Evolutionary conservation across 2,329 filamentous ascomycete species (phyloP), one percentile per base, ranked within the genome.

Genomic region (Diaporthe sp.): DNA sequence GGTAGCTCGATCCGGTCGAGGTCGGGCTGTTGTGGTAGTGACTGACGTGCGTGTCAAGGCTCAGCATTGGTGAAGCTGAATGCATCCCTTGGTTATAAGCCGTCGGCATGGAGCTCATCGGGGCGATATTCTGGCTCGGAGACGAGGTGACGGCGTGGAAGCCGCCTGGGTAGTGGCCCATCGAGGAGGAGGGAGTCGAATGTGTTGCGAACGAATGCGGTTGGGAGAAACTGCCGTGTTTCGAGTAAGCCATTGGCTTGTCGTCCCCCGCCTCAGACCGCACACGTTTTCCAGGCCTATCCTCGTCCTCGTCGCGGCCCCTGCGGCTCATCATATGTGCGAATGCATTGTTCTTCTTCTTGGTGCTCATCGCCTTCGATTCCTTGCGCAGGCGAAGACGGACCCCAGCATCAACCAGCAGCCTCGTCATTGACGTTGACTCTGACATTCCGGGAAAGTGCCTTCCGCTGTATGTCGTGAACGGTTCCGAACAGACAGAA

Each of bases 351-450:
- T 82, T 87, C 39, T 86, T 84, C 80, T 88, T 90, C 74, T 86
- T 84, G 25, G 86, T 88, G 7, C 84, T 86, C 78, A 86, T 85
- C 28, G 89, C 89, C 74, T 94, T 89, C 59, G 94, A 93, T 83
- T 98, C 95, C 82, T 98, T 98, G 73, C 95, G 91, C 62, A 98
- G 88, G 71, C 95, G 90, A 44, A 98, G 86, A 70, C 95, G 92
- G 19, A 98, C 94, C 12, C 95, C 95, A 82, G 98, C 95, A 79
- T 98, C 95, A 78, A 94, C 94, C 83, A 98, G 96, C 0, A 93
- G 92, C 70, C 94, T 90, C 0, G 95, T 97, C 58, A 98, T 85
- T 78, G 92, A 92, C 0, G 95, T 97, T 2, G 95, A 97, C 82
- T 96, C 94, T 61, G 91, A 88, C 90, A 97, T 93, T 46, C 95